These are phyloP conservation scores for Monsonia emarginata DNA, from an alignment of 441 rosid genomes.

Conservation along the genomic window DNA sequence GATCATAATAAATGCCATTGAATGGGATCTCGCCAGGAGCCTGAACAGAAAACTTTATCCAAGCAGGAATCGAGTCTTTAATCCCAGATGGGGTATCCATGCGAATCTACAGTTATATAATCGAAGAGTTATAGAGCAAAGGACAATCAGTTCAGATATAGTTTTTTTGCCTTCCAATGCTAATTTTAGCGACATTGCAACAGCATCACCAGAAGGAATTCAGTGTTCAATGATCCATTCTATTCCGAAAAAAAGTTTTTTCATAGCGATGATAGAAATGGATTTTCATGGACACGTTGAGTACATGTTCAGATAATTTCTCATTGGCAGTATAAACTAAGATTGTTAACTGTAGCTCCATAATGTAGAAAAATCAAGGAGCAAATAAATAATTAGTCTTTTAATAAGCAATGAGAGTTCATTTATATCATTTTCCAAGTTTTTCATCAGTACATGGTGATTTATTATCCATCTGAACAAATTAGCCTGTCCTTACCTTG, in stretches of 20 bases:
- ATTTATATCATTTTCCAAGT: neutral
- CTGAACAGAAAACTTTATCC: constrained; percentile 95
- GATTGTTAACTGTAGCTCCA: no score
- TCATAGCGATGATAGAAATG: neutral
- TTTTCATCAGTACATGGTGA: neutral
- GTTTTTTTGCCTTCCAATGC: neutral
- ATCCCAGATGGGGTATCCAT: constrained; percentile 94
- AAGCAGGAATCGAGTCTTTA: constrained; percentile 97
- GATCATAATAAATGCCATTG: constrained; percentile 91
- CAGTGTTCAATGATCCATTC: neutral
- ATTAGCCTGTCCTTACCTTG: neutral
- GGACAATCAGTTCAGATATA: constrained; percentile 8
- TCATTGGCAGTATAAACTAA: neutral
- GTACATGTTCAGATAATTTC: neutral
- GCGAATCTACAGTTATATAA: constrained; percentile 50
- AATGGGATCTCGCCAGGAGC: constrained; percentile 88
- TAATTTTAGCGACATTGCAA: neutral
- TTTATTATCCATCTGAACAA: neutral
- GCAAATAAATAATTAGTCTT: neutral
- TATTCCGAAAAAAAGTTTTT: neutral
- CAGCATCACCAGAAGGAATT: neutral
- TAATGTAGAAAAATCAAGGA: neutral
- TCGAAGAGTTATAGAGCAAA: constrained; percentile 5
- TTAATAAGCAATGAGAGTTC: no score
- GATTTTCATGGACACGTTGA: neutral